Percentiles rank a stretch among this genome's conserved stretches.
Evolutionary conservation across 345 rosid species (phyloP).

Genomic region (Odontarrhena argentea): DNA sequence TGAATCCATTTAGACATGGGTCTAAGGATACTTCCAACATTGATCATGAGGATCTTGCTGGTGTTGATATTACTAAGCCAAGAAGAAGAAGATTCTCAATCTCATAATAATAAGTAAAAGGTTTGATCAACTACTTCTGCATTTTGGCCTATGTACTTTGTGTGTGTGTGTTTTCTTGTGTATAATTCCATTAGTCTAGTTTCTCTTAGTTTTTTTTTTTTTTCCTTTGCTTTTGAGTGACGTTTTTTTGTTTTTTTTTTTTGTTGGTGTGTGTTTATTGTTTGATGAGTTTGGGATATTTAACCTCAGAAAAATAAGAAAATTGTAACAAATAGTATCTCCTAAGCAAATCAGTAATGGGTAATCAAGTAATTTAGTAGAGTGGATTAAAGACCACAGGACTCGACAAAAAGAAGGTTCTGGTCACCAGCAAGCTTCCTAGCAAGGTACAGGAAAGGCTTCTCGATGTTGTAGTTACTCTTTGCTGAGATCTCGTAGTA

Average conservation of each 20-base stretch:
- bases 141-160: constrained; percentile 6
- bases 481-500: too few species aligned
- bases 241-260: background rate
- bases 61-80: constrained; percentile 71
- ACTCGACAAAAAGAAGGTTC: too few species aligned
- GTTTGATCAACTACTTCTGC: constrained; percentile 25
- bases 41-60: constrained; percentile 48
- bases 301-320: background rate
- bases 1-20: constrained; percentile 83
- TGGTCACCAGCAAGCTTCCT: too few species aligned
- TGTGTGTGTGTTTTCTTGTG: constrained; percentile 21
- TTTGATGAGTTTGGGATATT: constrained; percentile 14
- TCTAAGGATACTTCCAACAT: constrained; percentile 83
- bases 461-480: too few species aligned
- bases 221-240: constrained; percentile 19
- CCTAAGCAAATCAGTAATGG: too few species aligned
- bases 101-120: constrained; percentile 42
- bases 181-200: constrained; percentile 15
- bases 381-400: too few species aligned
- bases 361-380: too few species aligned
- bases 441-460: too few species aligned
- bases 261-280: background rate
- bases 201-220: background rate
- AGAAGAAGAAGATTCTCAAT: constrained; percentile 93
- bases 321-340: background rate